Evolutionary conservation across 768 basidiomycete species (phyloP), one percentile per base, ranked within the genome.

Genomic region (Xerocomellus intermedius): DNA sequence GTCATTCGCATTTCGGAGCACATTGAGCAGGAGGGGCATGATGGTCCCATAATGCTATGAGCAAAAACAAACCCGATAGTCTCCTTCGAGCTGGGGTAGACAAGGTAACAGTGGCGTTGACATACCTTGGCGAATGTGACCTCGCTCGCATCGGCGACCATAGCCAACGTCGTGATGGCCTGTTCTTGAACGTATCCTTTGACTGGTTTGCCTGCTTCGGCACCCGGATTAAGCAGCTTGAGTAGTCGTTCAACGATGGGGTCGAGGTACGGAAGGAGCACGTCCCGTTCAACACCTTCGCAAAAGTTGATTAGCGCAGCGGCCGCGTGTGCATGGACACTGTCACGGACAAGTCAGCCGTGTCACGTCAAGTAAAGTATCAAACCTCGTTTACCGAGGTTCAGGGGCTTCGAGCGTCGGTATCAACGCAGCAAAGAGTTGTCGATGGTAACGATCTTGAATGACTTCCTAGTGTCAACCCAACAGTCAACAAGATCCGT

Each of bases 291-390:
- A 35, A 91, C 89, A 35, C 91, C 89, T 67, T 94, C 88, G 69
- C 91, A 94, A 73, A 94, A 94, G 68, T 94, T 95, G 69, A 94
- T 91, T 22, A 94, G 77, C 0, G 91, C 91, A 0, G 92, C 87
- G 0, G 91, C 90, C 2, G 93, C 89, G 64, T 95, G 92, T 0
- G 91, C 79, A 57, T 93, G 91, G 0, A 94, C 90, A 24, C 92
- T 93, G 61, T 33, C 51, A 35, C 19, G 16, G 14, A 50, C 50
- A 6, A 33, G 39, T 52, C 9, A 57, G 54, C 26, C 26, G 28
- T 39, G 45, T 50, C 59, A 38, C 33, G 22, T 17, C 13, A 38
- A 21, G 26, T 8, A 30, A 17, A 4, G 17, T 9, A 16, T 41
- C 41, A 4, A 32, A 16, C 8, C 10, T 44, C 24, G 64, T 75